Evolutionary conservation across 83 land plant genomes (phyloP).

Genomic region (Picea abies): DNA sequence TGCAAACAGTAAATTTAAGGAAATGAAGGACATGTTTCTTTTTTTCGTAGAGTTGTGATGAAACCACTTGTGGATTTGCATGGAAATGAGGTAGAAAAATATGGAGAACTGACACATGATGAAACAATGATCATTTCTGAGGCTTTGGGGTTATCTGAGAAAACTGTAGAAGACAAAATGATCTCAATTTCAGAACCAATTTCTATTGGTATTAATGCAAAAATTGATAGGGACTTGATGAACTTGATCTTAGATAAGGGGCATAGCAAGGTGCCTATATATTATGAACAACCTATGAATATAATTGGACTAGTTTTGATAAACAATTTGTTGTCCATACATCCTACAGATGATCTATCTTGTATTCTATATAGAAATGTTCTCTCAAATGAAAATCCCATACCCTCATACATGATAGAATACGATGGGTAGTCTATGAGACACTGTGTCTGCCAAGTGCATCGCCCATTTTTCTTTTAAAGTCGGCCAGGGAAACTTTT

Average conservation of each 20-base stretch:
- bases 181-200: conserved; percentile 34
- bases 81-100: conserved; percentile 82
- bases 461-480: no score
- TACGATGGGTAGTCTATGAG: no score
- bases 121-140: conserved; percentile 49
- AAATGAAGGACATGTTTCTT: conserved; percentile 42
- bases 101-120: conserved; percentile 48
- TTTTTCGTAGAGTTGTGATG: conserved; percentile 80
- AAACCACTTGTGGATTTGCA: conserved; percentile 83
- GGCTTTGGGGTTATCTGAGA: conserved; percentile 8
- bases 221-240: conserved; percentile 32
- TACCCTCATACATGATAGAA: no score
- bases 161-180: conserved; percentile 11
- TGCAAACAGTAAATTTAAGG: no score
- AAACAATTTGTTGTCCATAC: conserved; percentile 53
- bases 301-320: conserved; percentile 51
- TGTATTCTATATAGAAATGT: no score
- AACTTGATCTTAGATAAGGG: conserved; percentile 11
- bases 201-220: conserved; percentile 41
- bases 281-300: conserved; percentile 36
- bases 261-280: conserved; percentile 47
- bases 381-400: no score
- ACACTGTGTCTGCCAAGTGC: no score
- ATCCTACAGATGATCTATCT: conserved; percentile 43
- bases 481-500: no score